A percentile compares a stretch with the other conserved stretches of the same genome.
Evolutionary conservation across 257 asterid genomes (phyloP).

Genomic region (Penstemon barbatus): DNA sequence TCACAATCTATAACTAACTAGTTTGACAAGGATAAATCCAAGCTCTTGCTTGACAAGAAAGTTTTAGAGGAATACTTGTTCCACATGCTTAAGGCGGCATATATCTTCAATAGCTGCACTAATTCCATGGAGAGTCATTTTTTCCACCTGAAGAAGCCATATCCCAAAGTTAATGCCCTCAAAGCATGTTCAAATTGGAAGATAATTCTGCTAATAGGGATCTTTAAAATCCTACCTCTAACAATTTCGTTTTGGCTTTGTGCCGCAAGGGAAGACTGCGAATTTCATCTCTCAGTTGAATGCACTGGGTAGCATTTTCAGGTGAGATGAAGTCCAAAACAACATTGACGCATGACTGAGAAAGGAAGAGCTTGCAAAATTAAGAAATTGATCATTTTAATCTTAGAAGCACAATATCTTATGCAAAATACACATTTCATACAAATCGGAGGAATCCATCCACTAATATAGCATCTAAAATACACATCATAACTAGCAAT

Average conservation of each 20-base stretch:
- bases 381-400: constrained; percentile 20
- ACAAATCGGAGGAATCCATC: constrained; percentile 5
- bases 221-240: constrained; percentile 54
- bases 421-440: constrained; percentile 10
- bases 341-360: constrained; percentile 79
- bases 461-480: background rate
- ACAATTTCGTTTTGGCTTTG: constrained; percentile 67
- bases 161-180: constrained; percentile 13
- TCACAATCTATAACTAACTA: background rate
- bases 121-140: constrained; percentile 71
- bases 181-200: background rate
- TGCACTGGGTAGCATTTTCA: constrained; percentile 76
- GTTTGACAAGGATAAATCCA: constrained; percentile 10
- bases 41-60: background rate
- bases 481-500: background rate
- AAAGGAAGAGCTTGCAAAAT: constrained; percentile 29
- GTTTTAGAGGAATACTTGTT: constrained; percentile 44
- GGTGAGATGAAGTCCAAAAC: constrained; percentile 94
- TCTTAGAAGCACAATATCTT: constrained; percentile 4
- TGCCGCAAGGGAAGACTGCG: constrained; percentile 77
- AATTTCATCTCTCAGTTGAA: constrained; percentile 75
- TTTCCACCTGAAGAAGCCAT: constrained; percentile 63
- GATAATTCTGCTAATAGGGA: background rate
- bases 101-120: constrained; percentile 70
- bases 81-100: constrained; percentile 39